Percentiles rank a stretch among this genome's conserved stretches.
phyloP scores from a whole-genome alignment of 2,329 filamentous ascomycete species.

The Alternaria sp. region DNA sequence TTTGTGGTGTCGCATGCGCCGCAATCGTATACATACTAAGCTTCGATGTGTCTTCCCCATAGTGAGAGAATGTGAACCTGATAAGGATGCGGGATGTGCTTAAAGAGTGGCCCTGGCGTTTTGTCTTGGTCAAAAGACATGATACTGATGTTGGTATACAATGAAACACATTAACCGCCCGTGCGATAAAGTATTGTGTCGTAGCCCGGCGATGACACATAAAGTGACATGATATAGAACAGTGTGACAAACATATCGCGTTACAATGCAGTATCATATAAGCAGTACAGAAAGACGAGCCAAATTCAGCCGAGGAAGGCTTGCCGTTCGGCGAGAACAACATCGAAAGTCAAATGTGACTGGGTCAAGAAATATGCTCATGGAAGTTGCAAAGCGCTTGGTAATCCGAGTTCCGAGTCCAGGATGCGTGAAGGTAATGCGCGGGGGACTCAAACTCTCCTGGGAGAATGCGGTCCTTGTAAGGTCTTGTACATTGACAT shows the following conservation, averaged over 20 bases:
- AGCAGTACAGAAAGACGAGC: not conserved
- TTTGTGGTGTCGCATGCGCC: not conserved
- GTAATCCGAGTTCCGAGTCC: not conserved
- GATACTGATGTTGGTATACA: slow-evolving; percentile 1
- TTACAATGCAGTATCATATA: not conserved
- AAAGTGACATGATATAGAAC: not conserved
- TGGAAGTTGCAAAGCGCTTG: not conserved
- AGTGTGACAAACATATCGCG: not conserved
- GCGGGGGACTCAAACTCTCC: not conserved
- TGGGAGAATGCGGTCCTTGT: not conserved
- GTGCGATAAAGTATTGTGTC: not conserved
- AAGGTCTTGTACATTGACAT: not conserved
- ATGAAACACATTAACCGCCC: not conserved
- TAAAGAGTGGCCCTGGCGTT: slow-evolving; percentile 33
- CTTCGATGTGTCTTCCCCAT: not conserved
- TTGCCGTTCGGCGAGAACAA: not conserved
- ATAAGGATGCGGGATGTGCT: not conserved
- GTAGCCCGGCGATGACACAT: not conserved
- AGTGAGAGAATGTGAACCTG: not conserved
- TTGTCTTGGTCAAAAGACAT: slow-evolving; percentile 12
- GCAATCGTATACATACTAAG: slow-evolving; percentile 5
- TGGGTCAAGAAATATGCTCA: not conserved
- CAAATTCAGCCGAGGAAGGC: not conserved
- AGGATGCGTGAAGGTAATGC: not conserved
- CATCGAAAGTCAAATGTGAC: not conserved